phyloP scores from a whole-genome alignment of 352 stramenopile genomes.

The Lagenidium giganteum region DNA sequence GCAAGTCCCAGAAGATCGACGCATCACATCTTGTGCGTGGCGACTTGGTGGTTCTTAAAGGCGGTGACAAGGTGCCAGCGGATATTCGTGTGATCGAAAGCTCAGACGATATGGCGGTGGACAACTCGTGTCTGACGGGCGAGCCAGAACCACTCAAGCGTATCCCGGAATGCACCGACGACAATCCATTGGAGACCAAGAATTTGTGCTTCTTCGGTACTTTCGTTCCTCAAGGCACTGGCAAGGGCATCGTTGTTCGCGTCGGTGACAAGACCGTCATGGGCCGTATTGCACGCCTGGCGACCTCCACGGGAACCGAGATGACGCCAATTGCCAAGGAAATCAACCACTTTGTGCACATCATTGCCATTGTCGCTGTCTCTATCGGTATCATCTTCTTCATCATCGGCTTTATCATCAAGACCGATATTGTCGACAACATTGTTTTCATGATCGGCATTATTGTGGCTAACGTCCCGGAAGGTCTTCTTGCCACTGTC shows the following conservation, averaged over 20 bases:
- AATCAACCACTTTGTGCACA: conserved; percentile 53
- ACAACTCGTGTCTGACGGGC: conserved; percentile 84
- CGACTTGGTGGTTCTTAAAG: conserved; percentile 87
- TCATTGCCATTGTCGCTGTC: conserved; percentile 39
- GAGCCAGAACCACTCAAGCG: conserved; percentile 87
- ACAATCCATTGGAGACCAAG: conserved; percentile 78
- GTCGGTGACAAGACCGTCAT: conserved; percentile 81
- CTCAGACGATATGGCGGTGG: conserved; percentile 90
- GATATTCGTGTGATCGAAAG: conserved; percentile 94
- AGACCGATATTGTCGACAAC: conserved; percentile 35
- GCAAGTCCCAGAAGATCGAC: conserved; percentile 75
- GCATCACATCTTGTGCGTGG: conserved; percentile 75
- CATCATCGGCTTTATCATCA: conserved; percentile 41
- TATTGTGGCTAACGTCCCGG: conserved; percentile 87
- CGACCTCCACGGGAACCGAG: conserved; percentile 27
- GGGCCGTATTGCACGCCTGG: conserved; percentile 66
- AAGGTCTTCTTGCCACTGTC: conserved; percentile 78
- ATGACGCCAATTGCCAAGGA: conserved; percentile 39
- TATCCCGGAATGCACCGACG: conserved; percentile 62
- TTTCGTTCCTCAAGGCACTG: conserved; percentile 67
- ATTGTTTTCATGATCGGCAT: conserved; percentile 94
- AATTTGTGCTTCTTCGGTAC: conserved; percentile 81
- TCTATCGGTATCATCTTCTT: conserved; percentile 41
- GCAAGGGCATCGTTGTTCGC: conserved; percentile 63
- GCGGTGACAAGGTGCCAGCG: conserved; percentile 91